Evolutionary conservation across 345 rosid genomes (phyloP).

Genomic region (Chamaenerion angustifolium): DNA sequence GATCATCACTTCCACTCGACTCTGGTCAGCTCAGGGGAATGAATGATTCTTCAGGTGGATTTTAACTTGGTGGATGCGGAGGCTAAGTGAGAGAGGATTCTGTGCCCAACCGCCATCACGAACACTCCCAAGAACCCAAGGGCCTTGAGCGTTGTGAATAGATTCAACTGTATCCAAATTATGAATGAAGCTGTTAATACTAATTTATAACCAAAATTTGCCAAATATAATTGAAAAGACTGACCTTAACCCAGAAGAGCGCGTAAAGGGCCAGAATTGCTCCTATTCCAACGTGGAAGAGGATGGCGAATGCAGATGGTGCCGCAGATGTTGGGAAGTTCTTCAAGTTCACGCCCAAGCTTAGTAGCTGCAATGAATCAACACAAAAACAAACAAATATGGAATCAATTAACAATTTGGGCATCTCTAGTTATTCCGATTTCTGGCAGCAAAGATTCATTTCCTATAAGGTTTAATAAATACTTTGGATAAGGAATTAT

Average conservation of each 20-base stretch:
- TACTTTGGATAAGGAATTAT: neutral
- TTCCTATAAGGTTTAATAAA: no score
- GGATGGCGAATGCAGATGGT: slow-evolving; percentile 51
- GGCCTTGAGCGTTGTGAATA: slow-evolving; percentile 72
- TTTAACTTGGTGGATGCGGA: slow-evolving; percentile 70
- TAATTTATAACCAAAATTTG: neutral
- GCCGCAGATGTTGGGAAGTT: slow-evolving; percentile 60
- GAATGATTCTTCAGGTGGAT: slow-evolving; percentile 30
- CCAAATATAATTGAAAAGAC: neutral
- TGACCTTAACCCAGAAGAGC: slow-evolving; percentile 92
- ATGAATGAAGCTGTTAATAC: neutral
- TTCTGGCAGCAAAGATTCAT: no score
- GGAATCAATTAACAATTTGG: no score
- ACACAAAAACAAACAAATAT: neutral
- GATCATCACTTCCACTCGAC: neutral
- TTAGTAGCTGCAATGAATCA: slow-evolving; percentile 34
- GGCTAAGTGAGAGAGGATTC: slow-evolving; percentile 69
- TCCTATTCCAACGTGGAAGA: slow-evolving; percentile 82
- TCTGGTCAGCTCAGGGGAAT: neutral
- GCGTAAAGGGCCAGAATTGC: slow-evolving; percentile 72
- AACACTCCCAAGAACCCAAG: slow-evolving; percentile 71
- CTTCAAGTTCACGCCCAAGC: slow-evolving; percentile 75
- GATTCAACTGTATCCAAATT: slow-evolving; percentile 52
- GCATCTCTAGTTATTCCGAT: no score
- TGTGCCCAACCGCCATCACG: slow-evolving; percentile 76